A percentile compares a stretch with the other conserved stretches of the same genome.
Evolutionary conservation across 352 stramenopile genomes (phyloP).

Genomic region (Globisporangium alternatum): DNA sequence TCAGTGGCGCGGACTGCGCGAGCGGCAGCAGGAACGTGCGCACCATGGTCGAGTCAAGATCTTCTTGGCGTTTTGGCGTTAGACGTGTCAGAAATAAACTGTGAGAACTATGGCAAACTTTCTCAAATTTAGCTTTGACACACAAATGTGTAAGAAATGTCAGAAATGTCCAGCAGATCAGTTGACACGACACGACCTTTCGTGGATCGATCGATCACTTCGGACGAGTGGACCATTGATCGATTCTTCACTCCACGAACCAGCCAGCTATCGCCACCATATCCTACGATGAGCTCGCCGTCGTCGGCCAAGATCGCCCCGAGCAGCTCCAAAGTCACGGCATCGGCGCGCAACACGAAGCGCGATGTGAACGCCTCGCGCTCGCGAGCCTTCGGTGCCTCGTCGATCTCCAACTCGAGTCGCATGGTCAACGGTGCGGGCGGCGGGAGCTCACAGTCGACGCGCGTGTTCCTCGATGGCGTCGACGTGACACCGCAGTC

Average conservation of each 20-base stretch:
- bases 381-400: constrained; percentile 56
- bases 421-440: constrained; percentile 52
- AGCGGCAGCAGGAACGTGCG: constrained; percentile 35
- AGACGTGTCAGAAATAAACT: not conserved
- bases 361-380: constrained; percentile 49
- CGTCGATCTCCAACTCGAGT: constrained; percentile 66
- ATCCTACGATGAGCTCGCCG: constrained; percentile 34
- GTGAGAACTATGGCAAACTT: too few relatives aligned
- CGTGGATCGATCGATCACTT: too few relatives aligned
- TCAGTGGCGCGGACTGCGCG: constrained; percentile 28
- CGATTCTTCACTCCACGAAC: too few relatives aligned
- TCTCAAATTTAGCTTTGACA: too few relatives aligned
- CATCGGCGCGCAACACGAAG: constrained; percentile 34
- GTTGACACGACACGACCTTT: too few relatives aligned
- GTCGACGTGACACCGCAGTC: constrained; percentile 76
- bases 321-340: constrained; percentile 25
- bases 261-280: not conserved
- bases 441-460: constrained; percentile 29
- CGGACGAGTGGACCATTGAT: too few relatives aligned
- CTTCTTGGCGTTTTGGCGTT: not conserved
- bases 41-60: not conserved
- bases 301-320: constrained; percentile 38
- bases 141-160: too few relatives aligned
- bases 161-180: too few relatives aligned
- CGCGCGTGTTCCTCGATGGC: constrained; percentile 68